phyloP scores from a whole-genome alignment of 2,329 filamentous ascomycete species.

The Didymosphaeria variabile region DNA sequence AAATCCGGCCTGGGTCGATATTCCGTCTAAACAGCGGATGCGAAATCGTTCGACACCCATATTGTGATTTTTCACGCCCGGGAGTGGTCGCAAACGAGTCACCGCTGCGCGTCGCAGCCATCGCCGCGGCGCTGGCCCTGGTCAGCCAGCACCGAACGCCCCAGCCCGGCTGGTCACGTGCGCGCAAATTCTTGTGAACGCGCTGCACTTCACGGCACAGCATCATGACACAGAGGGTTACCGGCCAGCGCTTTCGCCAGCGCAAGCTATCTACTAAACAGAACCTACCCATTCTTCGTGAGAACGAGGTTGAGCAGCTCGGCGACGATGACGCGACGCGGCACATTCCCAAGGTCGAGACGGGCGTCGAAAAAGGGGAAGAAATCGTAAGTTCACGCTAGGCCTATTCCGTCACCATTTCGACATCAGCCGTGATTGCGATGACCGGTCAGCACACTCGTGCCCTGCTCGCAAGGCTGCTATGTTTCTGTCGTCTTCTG shows the following conservation, averaged over 20 bases:
- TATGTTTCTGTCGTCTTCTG: conserved; percentile 9
- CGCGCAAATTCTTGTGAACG: conserved; percentile 14
- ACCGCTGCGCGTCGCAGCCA: conserved; percentile 21
- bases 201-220: conserved; percentile 21
- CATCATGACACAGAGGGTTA: conserved; percentile 50
- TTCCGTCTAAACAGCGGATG: conserved; percentile 25
- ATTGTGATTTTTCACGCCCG: conserved; percentile 40
- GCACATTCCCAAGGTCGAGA: conserved; percentile 85
- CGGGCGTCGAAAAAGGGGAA: conserved; percentile 95
- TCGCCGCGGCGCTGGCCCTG: conserved; percentile 6
- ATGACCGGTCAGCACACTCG: conserved; percentile 6
- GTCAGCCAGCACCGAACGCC: conserved; percentile 6
- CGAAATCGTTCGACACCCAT: conserved; percentile 42
- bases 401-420: conserved; percentile 37
- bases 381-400: conserved; percentile 81
- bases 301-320: conserved; percentile 86
- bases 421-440: conserved; percentile 16
- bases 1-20: conserved; percentile 17
- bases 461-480: conserved; percentile 12
- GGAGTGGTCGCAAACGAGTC: conserved; percentile 32
- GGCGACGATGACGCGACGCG: conserved; percentile 87
- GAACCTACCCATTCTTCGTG: conserved; percentile 83
- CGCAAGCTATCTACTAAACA: conserved; percentile 94
- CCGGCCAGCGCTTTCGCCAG: conserved; percentile 73
- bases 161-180: conserved; percentile 36